Conservation (phyloP, 139 green algal genomes). For the Astrephomene gubernaculifera region DNA sequence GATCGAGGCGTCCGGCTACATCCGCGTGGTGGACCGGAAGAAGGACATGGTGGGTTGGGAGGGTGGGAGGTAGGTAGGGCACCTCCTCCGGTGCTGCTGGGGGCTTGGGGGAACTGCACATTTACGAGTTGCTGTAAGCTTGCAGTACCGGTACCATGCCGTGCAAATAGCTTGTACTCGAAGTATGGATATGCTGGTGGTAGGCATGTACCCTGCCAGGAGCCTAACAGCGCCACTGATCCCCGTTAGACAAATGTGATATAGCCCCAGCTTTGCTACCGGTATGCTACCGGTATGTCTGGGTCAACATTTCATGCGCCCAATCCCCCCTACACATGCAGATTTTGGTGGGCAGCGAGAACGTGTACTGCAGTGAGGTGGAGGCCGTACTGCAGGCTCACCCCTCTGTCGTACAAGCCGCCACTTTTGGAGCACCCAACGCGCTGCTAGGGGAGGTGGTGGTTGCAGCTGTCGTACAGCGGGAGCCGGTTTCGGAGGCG, state of each 20-base stretch:
- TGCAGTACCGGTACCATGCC: too few species aligned
- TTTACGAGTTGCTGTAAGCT: too few species aligned
- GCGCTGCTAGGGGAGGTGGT: slow-evolving; percentile 85
- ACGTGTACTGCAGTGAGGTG: slow-evolving; percentile 93
- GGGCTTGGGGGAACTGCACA: too few species aligned
- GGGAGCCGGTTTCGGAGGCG: not conserved
- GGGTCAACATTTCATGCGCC: too few species aligned
- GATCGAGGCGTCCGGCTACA: slow-evolving; percentile 65
- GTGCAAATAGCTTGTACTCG: too few species aligned
- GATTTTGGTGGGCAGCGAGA: slow-evolving; percentile 84
- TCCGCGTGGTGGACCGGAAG: slow-evolving; percentile 86
- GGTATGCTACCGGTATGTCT: too few species aligned
- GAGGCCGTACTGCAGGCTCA: slow-evolving; percentile 84
- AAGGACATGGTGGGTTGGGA: slow-evolving; percentile 87
- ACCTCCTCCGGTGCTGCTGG: too few species aligned
- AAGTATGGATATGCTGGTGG: too few species aligned
- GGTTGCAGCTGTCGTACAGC: slow-evolving; percentile 61
- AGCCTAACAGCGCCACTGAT: too few species aligned
- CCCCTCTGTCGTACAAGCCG: slow-evolving; percentile 73
- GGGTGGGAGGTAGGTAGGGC: not conserved
- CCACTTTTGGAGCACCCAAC: slow-evolving; percentile 84
- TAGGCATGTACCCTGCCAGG: too few species aligned
- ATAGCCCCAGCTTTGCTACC: too few species aligned
- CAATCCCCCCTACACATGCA: slow-evolving; percentile 27
- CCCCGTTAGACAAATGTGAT: too few species aligned